Base-by-base conservation (phyloP, 768 basidiomycete species). In the Xerocomellus dryophilus region DNA sequence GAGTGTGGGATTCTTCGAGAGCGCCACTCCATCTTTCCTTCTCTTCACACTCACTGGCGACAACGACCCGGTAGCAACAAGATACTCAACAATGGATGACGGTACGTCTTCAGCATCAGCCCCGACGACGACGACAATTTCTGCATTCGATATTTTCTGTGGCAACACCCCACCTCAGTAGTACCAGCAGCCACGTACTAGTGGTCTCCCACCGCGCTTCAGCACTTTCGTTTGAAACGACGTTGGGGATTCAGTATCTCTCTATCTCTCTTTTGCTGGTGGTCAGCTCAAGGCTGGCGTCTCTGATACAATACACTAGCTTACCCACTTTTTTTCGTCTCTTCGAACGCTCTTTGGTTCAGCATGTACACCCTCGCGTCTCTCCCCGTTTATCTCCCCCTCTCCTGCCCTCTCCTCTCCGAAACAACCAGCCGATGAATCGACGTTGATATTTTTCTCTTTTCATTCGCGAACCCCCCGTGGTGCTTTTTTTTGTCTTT, bases 61-160 rank as follows among this genome's bases (percentile, higher is more conserved):
- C 61, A 48, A 23, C 59, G 31, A 56, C 63, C 51, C 57, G 47
- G 47, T 68, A 56, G 31, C 70, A 64, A 64, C 23, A 70, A 66
- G 55, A 51, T 49, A 62, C 45, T 61, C 76, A 76, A 71, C 69
- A 65, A 78, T 78, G 77, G 77, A 78, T 79, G 78, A 88, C 84
- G 86, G 86, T 88, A 88, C 86, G 86, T 88, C 76, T 70, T 79
- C 86, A 86, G 78, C 85, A 85, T 85, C 83, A 81, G 76, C 83
- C 75, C 77, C 85, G 77, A 74, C 84, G 72, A 75, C 84, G 69
- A 71, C 73, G 76, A 76, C 82, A 70, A 77, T 71, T 73, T 74
- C 74, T 76, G 63, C 71, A 66, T 70, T 74, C 72, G 69, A 62
- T 68, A 55, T 73, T 66, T 70, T 75, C 71, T 74, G 73, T 66